Percentiles rank a stretch among this genome's conserved stretches.
These are phyloP conservation scores for Breviolum minutum DNA, from an alignment of 73 alveolate genomes.

Conservation along the genomic window DNA sequence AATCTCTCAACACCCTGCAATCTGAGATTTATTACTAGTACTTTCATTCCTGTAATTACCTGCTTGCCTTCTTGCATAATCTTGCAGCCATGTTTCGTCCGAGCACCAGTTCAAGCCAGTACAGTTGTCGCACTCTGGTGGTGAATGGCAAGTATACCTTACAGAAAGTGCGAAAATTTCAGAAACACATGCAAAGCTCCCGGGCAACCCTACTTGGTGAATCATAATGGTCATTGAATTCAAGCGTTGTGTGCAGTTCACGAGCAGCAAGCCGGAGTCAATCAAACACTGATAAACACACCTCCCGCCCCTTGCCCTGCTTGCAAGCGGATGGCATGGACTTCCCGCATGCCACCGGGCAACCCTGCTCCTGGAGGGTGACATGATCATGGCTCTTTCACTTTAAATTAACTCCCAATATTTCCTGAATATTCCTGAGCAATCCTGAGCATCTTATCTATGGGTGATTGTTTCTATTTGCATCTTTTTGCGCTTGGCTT, in stretches of 20 bases:
- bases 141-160: constrained; percentile 53
- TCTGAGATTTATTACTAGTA: no score
- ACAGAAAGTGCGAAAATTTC: neutral
- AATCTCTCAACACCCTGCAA: no score
- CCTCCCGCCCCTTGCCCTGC: neutral
- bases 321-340: neutral
- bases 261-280: neutral
- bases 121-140: constrained; percentile 66
- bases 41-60: neutral
- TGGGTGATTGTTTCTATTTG: neutral
- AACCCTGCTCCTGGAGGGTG: constrained; percentile 46
- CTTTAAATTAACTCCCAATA: no score
- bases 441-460: no score
- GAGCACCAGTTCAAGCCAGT: constrained; percentile 94
- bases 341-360: constrained; percentile 54
- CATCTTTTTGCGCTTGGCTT: neutral
- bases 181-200: neutral
- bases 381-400: no score
- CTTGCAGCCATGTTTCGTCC: constrained; percentile 19
- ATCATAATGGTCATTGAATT: no score
- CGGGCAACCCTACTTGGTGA: no score
- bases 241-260: neutral
- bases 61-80: neutral
- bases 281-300: neutral
- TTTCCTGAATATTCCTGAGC: no score